Evolutionary conservation across 495 filamentous ascomycete species (phyloP).

Genomic region (Penicillium maclennaniae): DNA sequence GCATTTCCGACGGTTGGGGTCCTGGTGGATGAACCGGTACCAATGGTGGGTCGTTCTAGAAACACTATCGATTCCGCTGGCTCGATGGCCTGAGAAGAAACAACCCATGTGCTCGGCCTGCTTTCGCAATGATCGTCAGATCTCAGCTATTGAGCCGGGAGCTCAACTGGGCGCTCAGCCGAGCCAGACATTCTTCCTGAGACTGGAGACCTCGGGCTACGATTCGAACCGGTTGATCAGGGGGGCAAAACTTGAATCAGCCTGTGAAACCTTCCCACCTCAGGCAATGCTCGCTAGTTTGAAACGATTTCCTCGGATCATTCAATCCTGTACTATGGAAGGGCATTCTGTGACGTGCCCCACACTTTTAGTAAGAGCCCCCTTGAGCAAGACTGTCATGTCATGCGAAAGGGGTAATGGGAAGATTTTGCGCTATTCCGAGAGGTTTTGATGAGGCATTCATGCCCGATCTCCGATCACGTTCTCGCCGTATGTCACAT

Average conservation of each 20-base stretch:
- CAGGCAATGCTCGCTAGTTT: background rate
- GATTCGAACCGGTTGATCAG: background rate
- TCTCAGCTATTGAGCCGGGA: background rate
- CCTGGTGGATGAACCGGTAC: background rate
- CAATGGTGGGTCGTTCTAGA: slow-evolving; percentile 13
- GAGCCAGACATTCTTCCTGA: background rate
- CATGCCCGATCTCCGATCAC: background rate
- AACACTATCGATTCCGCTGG: background rate
- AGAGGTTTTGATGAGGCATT: background rate
- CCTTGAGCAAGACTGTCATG: slow-evolving; percentile 1
- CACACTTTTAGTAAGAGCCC: background rate
- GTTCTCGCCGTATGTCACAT: background rate
- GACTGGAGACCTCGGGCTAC: background rate
- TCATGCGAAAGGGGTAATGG: slow-evolving; percentile 1
- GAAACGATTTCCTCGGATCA: slow-evolving; percentile 16
- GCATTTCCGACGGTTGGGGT: background rate
- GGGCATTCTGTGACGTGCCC: background rate
- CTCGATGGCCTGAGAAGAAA: background rate
- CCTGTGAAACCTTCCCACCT: slow-evolving; percentile 3
- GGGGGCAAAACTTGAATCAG: background rate
- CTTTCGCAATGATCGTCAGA: background rate
- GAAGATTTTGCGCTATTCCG: background rate
- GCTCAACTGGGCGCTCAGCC: background rate
- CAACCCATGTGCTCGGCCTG: background rate
- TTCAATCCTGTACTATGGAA: slow-evolving; percentile 3